Base-by-base conservation (phyloP, 2,329 filamentous ascomycete genomes). In the Penicillium occitanis region DNA sequence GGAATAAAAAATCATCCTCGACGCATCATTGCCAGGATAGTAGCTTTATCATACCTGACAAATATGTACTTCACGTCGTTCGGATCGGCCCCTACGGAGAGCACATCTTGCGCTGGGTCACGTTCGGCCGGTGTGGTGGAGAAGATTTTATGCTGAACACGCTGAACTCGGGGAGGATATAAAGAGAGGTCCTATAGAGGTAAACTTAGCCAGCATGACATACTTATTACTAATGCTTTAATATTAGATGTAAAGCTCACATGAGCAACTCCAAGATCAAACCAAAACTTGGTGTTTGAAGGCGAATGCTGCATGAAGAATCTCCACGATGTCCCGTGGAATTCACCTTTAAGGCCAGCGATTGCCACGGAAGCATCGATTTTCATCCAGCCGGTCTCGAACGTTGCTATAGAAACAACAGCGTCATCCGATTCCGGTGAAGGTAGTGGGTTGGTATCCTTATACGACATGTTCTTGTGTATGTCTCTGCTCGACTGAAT, bases 271-370 rank as follows among this genome's bases (percentile, higher is more conserved):
- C 61, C 61, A 37, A 63, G 35, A 33, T 63, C 61, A 37, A 53
- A 63, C 61, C 61, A 63, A 37, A 63, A 44, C 22, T 63, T 63
- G 17, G 61, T 63, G 11, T 63, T 63, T 14, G 61, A 63, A 19
- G 46, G 46, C 0, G 33, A 50, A 44, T 63, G 61, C 13, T 63
- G 61, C 17, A 63, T 55, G 46, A 63, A 63, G n/a, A 64, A 64
- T 37, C 61, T 30, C 61, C 61, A 64, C 2, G 51, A 64, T 11
- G 61, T 57, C 19, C 35, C 50, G 10, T 33, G n/a, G 14, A 44
- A 17, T 33, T 13, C n/a, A 3, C 61, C 61, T 8, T 57, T 64
- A 8, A 64, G 33, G 8, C 51, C 51, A 17, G 37, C 61, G 3
- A 64, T 64, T 25, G 61, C 61, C 1, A 30, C n/a, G 1, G 51